Conservation (phyloP, 2,329 filamentous ascomycete species). For the Penicillium nordicum region DNA sequence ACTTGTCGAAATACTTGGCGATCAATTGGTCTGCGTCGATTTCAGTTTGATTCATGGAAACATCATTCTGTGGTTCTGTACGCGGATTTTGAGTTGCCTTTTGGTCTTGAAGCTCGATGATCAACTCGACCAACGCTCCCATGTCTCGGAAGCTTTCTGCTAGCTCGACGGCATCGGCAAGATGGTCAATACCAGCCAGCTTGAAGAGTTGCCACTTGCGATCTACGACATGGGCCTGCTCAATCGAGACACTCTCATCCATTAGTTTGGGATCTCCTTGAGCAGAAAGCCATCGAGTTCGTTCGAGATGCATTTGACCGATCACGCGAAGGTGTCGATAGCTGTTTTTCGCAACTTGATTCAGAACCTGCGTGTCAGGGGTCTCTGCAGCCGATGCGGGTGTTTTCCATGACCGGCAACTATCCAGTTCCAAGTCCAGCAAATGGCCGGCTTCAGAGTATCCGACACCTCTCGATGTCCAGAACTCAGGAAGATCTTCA, state of each 20-base stretch:
- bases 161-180: slow-evolving; percentile 57
- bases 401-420: slow-evolving; percentile 39
- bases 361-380: slow-evolving; percentile 36
- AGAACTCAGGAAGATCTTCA: slow-evolving; percentile 70
- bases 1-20: slow-evolving; percentile 49
- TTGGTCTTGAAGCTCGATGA: slow-evolving; percentile 43
- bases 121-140: slow-evolving; percentile 55
- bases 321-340: slow-evolving; percentile 55
- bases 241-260: slow-evolving; percentile 49
- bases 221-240: slow-evolving; percentile 40
- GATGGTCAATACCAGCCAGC: slow-evolving; percentile 51
- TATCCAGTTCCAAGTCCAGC: slow-evolving; percentile 42
- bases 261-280: slow-evolving; percentile 50
- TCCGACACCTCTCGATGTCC: slow-evolving; percentile 65
- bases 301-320: slow-evolving; percentile 58
- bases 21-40: slow-evolving; percentile 39
- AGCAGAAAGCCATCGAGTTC: slow-evolving; percentile 56
- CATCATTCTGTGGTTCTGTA: slow-evolving; percentile 11
- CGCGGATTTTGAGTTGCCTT: slow-evolving; percentile 24
- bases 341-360: slow-evolving; percentile 51
- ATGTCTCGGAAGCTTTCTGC: slow-evolving; percentile 64
- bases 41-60: slow-evolving; percentile 23
- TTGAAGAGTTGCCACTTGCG: slow-evolving; percentile 48
- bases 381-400: slow-evolving; percentile 30
- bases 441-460: slow-evolving; percentile 39